Percentiles rank a stretch among this genome's conserved stretches.
phyloP scores from a whole-genome alignment of 345 rosid species.

The Camelina laxa region DNA sequence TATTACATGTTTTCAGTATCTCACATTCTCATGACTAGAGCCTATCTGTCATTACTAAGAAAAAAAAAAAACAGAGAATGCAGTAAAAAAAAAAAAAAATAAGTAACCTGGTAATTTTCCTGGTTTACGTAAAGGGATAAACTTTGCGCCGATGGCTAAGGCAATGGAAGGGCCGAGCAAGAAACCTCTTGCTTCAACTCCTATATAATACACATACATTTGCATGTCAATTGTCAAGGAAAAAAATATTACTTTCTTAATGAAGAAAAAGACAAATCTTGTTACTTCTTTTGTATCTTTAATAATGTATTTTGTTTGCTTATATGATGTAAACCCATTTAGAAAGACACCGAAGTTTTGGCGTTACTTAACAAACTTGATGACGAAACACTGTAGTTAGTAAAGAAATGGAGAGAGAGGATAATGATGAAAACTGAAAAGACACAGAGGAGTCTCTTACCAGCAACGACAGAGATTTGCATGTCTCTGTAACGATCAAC shows the following conservation, averaged over 20 bases:
- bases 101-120: slow-evolving; percentile 67
- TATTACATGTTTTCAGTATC: not conserved
- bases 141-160: slow-evolving; percentile 86
- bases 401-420: not conserved
- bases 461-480: slow-evolving; percentile 79
- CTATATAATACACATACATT: slow-evolving; percentile 44
- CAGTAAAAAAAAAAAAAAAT: not conserved
- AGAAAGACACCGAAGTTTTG: slow-evolving; percentile 12
- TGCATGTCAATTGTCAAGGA: slow-evolving; percentile 19
- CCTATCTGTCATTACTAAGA: not conserved
- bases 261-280: slow-evolving; percentile 7
- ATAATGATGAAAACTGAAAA: not conserved
- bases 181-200: slow-evolving; percentile 90
- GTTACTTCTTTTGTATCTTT: not conserved
- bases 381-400: slow-evolving; percentile 34
- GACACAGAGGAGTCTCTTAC: slow-evolving; percentile 42
- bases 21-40: slow-evolving; percentile 11
- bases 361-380: slow-evolving; percentile 36
- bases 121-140: slow-evolving; percentile 82
- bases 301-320: slow-evolving; percentile 7
- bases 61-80: not conserved
- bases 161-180: slow-evolving; percentile 87
- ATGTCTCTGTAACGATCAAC: slow-evolving; percentile 78
- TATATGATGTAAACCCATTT: slow-evolving; percentile 30
- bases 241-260: not conserved